A percentile compares a stretch with the other conserved stretches of the same genome.
Conservation (phyloP, 352 stramenopile genomes). For the Vaucheria bursata region DNA sequence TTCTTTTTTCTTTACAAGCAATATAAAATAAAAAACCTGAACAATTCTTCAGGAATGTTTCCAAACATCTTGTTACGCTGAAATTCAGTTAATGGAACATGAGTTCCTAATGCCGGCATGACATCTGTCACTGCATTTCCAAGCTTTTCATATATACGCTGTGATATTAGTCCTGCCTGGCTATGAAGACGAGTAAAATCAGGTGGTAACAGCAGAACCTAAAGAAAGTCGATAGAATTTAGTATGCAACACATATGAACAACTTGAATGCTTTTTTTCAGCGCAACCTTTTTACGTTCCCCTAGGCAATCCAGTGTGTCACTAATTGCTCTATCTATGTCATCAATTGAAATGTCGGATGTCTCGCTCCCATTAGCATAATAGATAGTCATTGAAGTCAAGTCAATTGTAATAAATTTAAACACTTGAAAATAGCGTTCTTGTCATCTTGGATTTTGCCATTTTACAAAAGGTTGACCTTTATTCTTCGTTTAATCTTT, state of each 20-base stretch:
- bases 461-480: too few species aligned
- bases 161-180: slow-evolving; percentile 79
- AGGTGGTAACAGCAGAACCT: slow-evolving; percentile 81
- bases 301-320: too few species aligned
- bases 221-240: too few species aligned
- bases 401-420: too few species aligned
- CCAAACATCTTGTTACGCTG: slow-evolving; percentile 90
- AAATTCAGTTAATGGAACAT: slow-evolving; percentile 84
- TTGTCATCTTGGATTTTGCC: too few species aligned
- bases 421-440: too few species aligned
- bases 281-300: too few species aligned
- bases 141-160: slow-evolving; percentile 83
- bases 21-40: too few species aligned
- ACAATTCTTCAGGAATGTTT: slow-evolving; percentile 66
- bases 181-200: slow-evolving; percentile 93
- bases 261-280: too few species aligned
- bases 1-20: not conserved
- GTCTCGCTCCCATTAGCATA: not conserved
- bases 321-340: too few species aligned
- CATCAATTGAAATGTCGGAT: not conserved
- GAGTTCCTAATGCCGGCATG: slow-evolving; percentile 85
- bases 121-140: slow-evolving; percentile 70
- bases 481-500: too few species aligned
- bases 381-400: slow-evolving; percentile 2
- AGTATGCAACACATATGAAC: too few species aligned